Evolutionary conservation across 1,139 yeast species (phyloP).

Genomic region (Pichia sp.): DNA sequence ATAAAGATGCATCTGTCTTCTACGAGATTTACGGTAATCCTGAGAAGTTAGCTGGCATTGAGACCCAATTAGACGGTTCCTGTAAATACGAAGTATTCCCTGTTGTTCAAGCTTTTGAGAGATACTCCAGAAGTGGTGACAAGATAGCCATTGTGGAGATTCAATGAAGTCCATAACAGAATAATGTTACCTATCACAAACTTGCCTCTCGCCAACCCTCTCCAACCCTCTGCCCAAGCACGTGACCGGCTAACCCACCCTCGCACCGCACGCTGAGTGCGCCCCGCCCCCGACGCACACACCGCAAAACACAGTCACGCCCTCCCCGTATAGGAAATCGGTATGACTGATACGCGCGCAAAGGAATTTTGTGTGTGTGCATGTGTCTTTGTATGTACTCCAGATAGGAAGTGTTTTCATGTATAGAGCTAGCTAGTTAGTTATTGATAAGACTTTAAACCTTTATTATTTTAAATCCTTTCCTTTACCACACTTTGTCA

Average conservation of each 20-base stretch:
- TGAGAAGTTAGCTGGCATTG: neutral
- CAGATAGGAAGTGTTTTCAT: neutral
- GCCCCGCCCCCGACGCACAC: neutral
- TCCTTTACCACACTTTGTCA: neutral
- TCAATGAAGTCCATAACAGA: no score
- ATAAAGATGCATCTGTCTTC: neutral
- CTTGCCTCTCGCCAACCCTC: no score
- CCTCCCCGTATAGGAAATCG: neutral
- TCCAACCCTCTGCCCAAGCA: neutral
- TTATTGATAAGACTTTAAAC: neutral
- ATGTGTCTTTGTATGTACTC: neutral
- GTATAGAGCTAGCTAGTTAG: no score
- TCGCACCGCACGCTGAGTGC: neutral
- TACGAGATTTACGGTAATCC: conserved; percentile 18
- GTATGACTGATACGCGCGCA: neutral
- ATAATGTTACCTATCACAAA: no score
- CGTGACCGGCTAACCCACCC: neutral
- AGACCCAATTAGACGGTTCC: neutral
- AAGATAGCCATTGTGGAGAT: conserved; percentile 10
- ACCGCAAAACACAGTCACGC: neutral
- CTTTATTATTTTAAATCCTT: neutral
- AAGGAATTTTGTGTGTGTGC: neutral
- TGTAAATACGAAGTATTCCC: conserved; percentile 11
- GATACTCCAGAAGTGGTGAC: neutral
- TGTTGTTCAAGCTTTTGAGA: conserved; percentile 5